phyloP scores from a whole-genome alignment of 176 grass and related monocot species.

The Oryza australiensis region DNA sequence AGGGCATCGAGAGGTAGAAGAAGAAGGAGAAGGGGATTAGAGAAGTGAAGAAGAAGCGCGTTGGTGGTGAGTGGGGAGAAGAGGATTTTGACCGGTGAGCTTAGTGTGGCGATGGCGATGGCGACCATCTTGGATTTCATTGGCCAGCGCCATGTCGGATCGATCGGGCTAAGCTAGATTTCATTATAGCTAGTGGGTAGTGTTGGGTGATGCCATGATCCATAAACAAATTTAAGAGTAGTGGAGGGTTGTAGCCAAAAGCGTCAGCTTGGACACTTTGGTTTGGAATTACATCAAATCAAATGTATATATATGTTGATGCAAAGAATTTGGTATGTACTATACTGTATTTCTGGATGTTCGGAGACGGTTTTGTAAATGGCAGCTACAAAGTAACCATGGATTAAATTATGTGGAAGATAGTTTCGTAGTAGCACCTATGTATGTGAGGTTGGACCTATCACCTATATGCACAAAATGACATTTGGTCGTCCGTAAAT shows the following conservation, averaged over 20 bases:
- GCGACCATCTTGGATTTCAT: not conserved
- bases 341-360: not conserved
- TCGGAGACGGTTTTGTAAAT: not conserved
- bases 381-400: too few relatives aligned
- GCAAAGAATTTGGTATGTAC: too few relatives aligned
- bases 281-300: not conserved
- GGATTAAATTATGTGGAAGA: too few relatives aligned
- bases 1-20: not conserved
- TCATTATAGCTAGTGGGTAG: not conserved
- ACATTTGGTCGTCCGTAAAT: too few relatives aligned
- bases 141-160: conserved; percentile 8
- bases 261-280: not conserved
- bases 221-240: not conserved
- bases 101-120: not conserved
- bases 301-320: not conserved
- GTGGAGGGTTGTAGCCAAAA: not conserved
- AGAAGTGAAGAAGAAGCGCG: not conserved
- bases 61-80: not conserved
- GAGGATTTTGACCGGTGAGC: conserved; percentile 20
- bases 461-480: too few relatives aligned
- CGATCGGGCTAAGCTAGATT: not conserved
- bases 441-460: not conserved
- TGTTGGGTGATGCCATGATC: not conserved
- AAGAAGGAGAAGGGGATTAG: not conserved
- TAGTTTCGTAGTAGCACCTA: too few relatives aligned